Evolutionary conservation across 805 yeast genomes (phyloP).

Genomic region (Yarrowia alimentaria): DNA sequence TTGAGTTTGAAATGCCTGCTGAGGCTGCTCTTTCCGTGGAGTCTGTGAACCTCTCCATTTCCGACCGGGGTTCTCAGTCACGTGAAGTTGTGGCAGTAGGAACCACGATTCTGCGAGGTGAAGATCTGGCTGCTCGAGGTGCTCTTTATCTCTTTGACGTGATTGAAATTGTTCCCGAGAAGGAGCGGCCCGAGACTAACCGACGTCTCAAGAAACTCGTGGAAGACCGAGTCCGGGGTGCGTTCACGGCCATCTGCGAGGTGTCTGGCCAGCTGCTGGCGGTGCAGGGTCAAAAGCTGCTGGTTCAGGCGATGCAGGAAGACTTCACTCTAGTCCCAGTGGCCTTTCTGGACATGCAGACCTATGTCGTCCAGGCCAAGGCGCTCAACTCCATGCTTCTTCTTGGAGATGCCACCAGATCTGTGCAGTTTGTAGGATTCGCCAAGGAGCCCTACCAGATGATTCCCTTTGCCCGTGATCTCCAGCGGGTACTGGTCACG

Average conservation of each 20-base stretch:
- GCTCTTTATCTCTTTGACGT: conserved; percentile 70
- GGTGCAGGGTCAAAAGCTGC: conserved; percentile 79
- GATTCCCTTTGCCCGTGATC: conserved; percentile 74
- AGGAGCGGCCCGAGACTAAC: conserved; percentile 78
- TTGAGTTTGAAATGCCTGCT: conserved; percentile 58
- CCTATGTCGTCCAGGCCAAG: conserved; percentile 75
- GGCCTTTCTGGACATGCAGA: conserved; percentile 85
- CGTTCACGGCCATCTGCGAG: conserved; percentile 73
- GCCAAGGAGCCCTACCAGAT: conserved; percentile 94
- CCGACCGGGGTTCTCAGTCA: conserved; percentile 42
- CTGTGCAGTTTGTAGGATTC: conserved; percentile 80
- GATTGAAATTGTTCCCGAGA: conserved; percentile 84
- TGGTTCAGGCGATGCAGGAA: conserved; percentile 80
- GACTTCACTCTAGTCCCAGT: conserved; percentile 87
- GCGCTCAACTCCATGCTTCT: conserved; percentile 78
- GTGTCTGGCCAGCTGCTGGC: conserved; percentile 79
- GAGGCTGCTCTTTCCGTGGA: conserved; percentile 62
- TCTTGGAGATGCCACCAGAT: conserved; percentile 75
- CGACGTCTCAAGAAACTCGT: conserved; percentile 71
- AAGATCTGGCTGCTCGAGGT: conserved; percentile 79
- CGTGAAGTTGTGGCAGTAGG: conserved; percentile 78
- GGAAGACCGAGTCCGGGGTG: conserved; percentile 76
- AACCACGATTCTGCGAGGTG: conserved; percentile 69
- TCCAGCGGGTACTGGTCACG: conserved; percentile 57
- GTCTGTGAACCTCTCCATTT: conserved; percentile 49